These are phyloP conservation scores for Syzygium grande DNA, from an alignment of 345 rosid genomes.

Conservation along the genomic window DNA sequence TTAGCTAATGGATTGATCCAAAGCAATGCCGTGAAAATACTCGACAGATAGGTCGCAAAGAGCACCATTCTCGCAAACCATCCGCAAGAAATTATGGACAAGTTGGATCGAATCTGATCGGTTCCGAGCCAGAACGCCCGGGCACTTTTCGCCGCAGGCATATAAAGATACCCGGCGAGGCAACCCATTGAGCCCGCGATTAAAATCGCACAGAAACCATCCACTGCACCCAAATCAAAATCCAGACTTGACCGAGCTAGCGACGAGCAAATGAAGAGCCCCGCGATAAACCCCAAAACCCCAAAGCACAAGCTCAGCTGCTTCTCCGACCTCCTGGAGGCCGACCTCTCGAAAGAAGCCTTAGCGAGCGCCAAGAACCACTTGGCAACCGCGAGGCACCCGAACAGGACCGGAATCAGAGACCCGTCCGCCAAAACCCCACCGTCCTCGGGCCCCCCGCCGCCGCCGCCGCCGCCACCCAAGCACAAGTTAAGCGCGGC, in stretches of 20 bases:
- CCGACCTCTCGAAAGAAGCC: constrained; percentile 72
- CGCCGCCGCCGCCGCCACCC: constrained; percentile 6
- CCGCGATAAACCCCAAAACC: constrained; percentile 46
- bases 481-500: constrained; percentile 39
- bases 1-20: constrained; percentile 76
- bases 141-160: constrained; percentile 72
- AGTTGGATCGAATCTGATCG: constrained; percentile 62
- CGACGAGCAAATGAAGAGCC: constrained; percentile 43
- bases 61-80: constrained; percentile 67
- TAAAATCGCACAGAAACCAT: constrained; percentile 40
- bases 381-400: constrained; percentile 33
- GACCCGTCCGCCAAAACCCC: constrained; percentile 50
- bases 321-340: constrained; percentile 79
- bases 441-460: constrained; percentile 21
- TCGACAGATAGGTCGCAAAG: constrained; percentile 31
- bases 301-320: constrained; percentile 48
- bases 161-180: constrained; percentile 46
- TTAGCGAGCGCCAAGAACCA: constrained; percentile 35
- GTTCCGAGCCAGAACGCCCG: constrained; percentile 92
- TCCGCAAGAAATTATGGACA: constrained; percentile 68
- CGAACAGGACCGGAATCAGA: constrained; percentile 50
- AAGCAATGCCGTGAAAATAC: constrained; percentile 57
- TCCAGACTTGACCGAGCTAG: constrained; percentile 34
- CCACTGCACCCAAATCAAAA: constrained; percentile 50
- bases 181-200: constrained; percentile 55